Conservation (phyloP, 345 rosid genomes). For the Acer saccharum region DNA sequence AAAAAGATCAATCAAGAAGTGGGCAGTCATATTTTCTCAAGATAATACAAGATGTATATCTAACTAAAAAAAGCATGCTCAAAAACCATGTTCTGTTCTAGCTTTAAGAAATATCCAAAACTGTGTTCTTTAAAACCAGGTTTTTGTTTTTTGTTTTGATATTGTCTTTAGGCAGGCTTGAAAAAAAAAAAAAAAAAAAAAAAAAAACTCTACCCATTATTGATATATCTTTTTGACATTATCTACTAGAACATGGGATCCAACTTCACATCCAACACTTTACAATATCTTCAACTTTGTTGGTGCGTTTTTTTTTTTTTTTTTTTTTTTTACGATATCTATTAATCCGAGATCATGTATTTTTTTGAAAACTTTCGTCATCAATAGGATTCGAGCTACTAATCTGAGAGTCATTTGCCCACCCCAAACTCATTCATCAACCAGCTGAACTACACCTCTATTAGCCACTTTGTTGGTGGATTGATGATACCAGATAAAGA, state of each 20-base stretch:
- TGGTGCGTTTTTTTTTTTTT: not conserved
- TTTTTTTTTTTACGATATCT: too few relatives aligned
- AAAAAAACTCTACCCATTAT: not conserved
- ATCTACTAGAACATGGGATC: constrained; percentile 6
- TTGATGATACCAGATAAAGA: not conserved
- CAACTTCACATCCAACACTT: constrained; percentile 9
- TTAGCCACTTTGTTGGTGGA: not conserved
- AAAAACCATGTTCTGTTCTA: constrained; percentile 4
- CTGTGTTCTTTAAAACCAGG: not conserved
- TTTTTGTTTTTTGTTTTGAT: not conserved
- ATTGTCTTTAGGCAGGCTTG: not conserved
- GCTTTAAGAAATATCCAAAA: constrained; percentile 1
- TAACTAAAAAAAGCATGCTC: not conserved
- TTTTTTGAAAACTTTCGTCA: too few relatives aligned
- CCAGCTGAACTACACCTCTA: too few relatives aligned
- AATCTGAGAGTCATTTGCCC: too few relatives aligned
- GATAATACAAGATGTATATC: not conserved
- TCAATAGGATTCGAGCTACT: too few relatives aligned
- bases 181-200: too few relatives aligned
- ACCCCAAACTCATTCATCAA: too few relatives aligned
- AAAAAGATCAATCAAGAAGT: not conserved
- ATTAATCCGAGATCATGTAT: too few relatives aligned
- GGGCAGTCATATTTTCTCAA: not conserved
- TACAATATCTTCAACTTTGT: not conserved
- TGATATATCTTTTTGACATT: not conserved